A percentile compares a stretch with the other conserved stretches of the same genome.
phyloP scores from a whole-genome alignment of 352 stramenopile species.

The Globisporangium echinulatum region DNA sequence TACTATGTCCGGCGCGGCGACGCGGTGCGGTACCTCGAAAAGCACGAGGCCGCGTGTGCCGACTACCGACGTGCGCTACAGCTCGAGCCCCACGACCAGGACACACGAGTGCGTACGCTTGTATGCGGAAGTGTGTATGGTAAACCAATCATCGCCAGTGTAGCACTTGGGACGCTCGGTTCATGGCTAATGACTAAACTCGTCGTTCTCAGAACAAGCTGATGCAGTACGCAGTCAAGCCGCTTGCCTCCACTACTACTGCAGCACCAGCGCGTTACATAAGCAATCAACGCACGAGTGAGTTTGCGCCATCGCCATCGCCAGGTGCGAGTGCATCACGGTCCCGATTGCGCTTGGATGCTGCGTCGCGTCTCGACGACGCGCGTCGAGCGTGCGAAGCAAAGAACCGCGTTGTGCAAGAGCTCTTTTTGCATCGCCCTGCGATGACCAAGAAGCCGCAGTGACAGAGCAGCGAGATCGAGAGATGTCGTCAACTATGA shows the following conservation, averaged over 20 bases:
- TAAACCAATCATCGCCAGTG: too few species aligned
- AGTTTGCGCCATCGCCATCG: constrained; percentile 8
- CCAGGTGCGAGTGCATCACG: neutral
- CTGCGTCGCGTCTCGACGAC: constrained; percentile 16
- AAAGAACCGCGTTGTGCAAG: constrained; percentile 50
- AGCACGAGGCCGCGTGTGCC: constrained; percentile 41
- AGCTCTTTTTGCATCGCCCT: constrained; percentile 46
- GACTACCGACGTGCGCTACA: constrained; percentile 45
- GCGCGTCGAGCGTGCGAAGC: constrained; percentile 40
- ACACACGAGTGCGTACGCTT: constrained; percentile 31
- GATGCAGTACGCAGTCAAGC: constrained; percentile 38
- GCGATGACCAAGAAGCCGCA: constrained; percentile 14
- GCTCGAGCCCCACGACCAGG: constrained; percentile 50
- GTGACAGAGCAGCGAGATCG: neutral
- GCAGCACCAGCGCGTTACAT: neutral
- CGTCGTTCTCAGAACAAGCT: constrained; percentile 40
- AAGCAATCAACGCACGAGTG: constrained; percentile 17
- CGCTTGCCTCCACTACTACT: neutral
- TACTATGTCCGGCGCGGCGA: constrained; percentile 75
- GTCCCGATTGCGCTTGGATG: neutral
- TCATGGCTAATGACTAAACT: neutral
- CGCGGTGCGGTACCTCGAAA: constrained; percentile 66
- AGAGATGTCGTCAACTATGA: too few species aligned
- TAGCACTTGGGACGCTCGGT: neutral
- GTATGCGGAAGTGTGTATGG: neutral